These are phyloP conservation scores for Neodidymelliopsis sp. DNA, from an alignment of 2,329 filamentous ascomycete genomes.

Conservation along the genomic window DNA sequence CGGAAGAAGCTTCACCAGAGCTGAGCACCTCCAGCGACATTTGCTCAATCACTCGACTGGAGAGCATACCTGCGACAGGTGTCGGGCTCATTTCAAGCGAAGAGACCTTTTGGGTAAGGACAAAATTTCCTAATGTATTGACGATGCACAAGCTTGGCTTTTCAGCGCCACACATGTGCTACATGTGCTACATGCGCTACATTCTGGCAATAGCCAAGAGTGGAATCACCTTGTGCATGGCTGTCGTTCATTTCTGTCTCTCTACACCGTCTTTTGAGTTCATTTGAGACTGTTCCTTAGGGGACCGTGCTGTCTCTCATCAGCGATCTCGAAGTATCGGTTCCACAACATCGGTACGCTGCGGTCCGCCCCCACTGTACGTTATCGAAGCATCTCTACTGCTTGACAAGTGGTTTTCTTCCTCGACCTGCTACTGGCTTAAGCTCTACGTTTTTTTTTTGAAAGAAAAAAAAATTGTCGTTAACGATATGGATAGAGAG, in stretches of 20 bases:
- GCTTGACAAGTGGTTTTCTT: neutral
- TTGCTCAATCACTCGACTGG: constrained; percentile 80
- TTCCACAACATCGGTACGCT: neutral
- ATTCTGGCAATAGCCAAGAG: neutral
- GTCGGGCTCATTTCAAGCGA: constrained; percentile 67
- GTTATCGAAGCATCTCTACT: neutral
- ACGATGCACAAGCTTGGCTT: neutral
- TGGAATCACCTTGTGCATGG: neutral
- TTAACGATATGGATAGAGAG: constrained; percentile 55
- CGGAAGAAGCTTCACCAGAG: constrained; percentile 92
- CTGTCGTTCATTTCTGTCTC: neutral
- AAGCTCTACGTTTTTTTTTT: too few species aligned
- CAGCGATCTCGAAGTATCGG: neutral
- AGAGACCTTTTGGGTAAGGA: constrained; percentile 64
- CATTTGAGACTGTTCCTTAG: neutral
- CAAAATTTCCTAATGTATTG: constrained; percentile 3
- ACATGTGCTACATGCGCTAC: neutral
- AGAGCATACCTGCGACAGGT: constrained; percentile 65
- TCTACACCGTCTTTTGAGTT: neutral
- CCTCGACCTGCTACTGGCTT: too few species aligned
- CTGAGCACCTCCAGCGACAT: constrained; percentile 94
- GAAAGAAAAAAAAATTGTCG: constrained; percentile 3
- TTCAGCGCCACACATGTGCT: neutral
- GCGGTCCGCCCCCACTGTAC: constrained; percentile 11
- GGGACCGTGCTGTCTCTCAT: neutral